Evolutionary conservation across 1,284 basidiomycete species (phyloP).

Genomic region (Agroathelia rolfsii): DNA sequence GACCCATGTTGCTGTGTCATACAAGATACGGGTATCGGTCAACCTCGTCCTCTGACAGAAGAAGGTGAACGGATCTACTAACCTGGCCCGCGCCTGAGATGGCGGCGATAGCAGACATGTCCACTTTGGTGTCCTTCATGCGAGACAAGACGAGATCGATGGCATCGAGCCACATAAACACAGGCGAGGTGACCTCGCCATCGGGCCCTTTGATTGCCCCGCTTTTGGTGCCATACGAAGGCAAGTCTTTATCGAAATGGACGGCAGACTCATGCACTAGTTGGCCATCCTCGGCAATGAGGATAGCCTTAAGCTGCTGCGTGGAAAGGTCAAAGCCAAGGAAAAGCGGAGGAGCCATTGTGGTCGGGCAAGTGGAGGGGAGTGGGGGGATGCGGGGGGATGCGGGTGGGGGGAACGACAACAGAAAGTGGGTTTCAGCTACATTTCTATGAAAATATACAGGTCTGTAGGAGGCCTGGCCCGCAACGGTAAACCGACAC

Average conservation of each 20-base stretch:
- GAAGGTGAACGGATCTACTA: slow-evolving; percentile 8
- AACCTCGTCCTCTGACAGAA: too few species aligned
- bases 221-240: slow-evolving; percentile 61
- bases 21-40: slow-evolving; percentile 4
- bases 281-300: slow-evolving; percentile 50
- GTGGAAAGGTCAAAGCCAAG: slow-evolving; percentile 85
- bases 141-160: slow-evolving; percentile 70
- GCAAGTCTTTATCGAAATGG: slow-evolving; percentile 75
- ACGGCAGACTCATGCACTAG: slow-evolving; percentile 69
- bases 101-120: slow-evolving; percentile 47
- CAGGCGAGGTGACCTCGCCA: slow-evolving; percentile 73
- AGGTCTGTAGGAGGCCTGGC: too few species aligned
- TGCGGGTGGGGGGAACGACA: too few species aligned
- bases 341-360: slow-evolving; percentile 41
- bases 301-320: slow-evolving; percentile 74
- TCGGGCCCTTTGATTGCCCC: slow-evolving; percentile 62
- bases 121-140: slow-evolving; percentile 52
- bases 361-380: slow-evolving; percentile 5
- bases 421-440: too few species aligned
- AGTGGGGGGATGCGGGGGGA: slow-evolving; percentile 4
- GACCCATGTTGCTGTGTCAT: slow-evolving; percentile 84
- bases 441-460: too few species aligned
- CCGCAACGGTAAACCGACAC: too few species aligned
- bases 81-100: slow-evolving; percentile 75
- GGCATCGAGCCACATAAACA: slow-evolving; percentile 78